Evolutionary conservation across 2,329 filamentous ascomycete genomes (phyloP).

Genomic region (Fusarium paranaense): DNA sequence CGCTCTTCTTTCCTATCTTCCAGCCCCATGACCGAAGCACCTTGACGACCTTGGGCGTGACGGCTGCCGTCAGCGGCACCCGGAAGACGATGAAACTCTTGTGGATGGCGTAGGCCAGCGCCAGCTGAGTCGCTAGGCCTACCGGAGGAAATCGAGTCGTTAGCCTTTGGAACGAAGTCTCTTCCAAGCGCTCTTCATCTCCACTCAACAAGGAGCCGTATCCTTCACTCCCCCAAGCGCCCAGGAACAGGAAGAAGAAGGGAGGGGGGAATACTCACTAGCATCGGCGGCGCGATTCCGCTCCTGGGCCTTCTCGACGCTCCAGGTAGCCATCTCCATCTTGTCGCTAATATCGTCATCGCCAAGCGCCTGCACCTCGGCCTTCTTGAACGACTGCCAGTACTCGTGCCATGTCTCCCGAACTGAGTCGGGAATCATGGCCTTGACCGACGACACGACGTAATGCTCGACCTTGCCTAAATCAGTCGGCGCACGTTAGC

Average conservation of each 20-base stretch:
- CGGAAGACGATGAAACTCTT: conserved; percentile 97
- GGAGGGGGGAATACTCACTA: conserved; percentile 69
- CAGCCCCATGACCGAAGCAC: conserved; percentile 89
- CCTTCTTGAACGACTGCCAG: conserved; percentile 60
- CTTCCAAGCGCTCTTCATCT: conserved; percentile 13
- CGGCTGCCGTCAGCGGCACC: conserved; percentile 90
- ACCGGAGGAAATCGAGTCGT: conserved; percentile 27
- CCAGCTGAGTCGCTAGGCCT: conserved; percentile 83
- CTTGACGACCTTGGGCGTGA: conserved; percentile 96
- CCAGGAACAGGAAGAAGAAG: conserved; percentile 7
- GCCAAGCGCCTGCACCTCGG: conserved; percentile 57
- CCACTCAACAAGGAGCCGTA: conserved; percentile 4
- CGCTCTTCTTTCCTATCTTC: conserved; percentile 83
- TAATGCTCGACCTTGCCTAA: conserved; percentile 73
- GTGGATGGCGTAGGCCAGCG: conserved; percentile 95
- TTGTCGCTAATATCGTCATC: conserved; percentile 58
- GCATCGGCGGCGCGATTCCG: conserved; percentile 73
- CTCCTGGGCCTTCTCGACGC: conserved; percentile 72
- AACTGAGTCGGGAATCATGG: conserved; percentile 69
- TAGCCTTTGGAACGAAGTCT: conserved; percentile 32
- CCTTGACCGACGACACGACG: conserved; percentile 70
- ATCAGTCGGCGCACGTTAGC: conserved; percentile 22
- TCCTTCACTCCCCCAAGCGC: conserved; percentile 12
- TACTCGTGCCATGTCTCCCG: conserved; percentile 65
- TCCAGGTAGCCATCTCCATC: conserved; percentile 67